Conservation (phyloP, 441 rosid species). For the Eruca vesicaria region DNA sequence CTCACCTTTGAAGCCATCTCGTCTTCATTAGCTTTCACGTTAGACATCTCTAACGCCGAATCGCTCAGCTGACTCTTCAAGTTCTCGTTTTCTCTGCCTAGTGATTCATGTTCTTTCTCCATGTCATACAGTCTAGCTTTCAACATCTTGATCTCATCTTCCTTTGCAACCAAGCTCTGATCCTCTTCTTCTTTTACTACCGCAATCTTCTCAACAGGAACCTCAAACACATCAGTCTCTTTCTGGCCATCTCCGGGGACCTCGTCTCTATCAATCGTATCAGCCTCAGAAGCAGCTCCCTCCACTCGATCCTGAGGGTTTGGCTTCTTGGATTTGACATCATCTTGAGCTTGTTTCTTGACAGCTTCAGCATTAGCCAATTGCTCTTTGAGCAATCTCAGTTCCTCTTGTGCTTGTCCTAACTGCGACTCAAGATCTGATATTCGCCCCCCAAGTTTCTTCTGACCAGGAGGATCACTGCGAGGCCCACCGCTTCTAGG, state of each 20-base stretch:
- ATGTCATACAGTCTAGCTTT: conserved; percentile 59
- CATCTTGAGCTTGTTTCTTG: conserved; percentile 66
- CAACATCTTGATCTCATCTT: conserved; percentile 55
- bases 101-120: conserved; percentile 50
- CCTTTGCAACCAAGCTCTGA: conserved; percentile 42
- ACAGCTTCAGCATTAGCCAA: conserved; percentile 83
- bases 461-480: conserved; percentile 60
- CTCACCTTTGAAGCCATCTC: conserved; percentile 47
- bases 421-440: conserved; percentile 88
- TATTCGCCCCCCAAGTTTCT: conserved; percentile 85
- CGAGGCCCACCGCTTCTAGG: conserved; percentile 62
- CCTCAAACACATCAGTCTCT: conserved; percentile 76
- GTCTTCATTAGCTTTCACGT: conserved; percentile 50
- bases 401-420: conserved; percentile 86
- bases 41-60: conserved; percentile 39
- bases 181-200: conserved; percentile 25
- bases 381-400: conserved; percentile 73
- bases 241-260: conserved; percentile 38
- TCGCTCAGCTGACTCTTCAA: conserved; percentile 56
- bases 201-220: conserved; percentile 49
- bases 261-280: conserved; percentile 37
- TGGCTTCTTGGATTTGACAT: conserved; percentile 47
- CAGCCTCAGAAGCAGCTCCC: conserved; percentile 30
- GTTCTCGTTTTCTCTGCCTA: conserved; percentile 48
- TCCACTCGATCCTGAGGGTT: conserved; percentile 18